Percentiles rank a stretch among this genome's conserved stretches.
Evolutionary conservation across 2,329 filamentous ascomycete genomes (phyloP).

Genomic region (Neoscytalidium dimidiatum): DNA sequence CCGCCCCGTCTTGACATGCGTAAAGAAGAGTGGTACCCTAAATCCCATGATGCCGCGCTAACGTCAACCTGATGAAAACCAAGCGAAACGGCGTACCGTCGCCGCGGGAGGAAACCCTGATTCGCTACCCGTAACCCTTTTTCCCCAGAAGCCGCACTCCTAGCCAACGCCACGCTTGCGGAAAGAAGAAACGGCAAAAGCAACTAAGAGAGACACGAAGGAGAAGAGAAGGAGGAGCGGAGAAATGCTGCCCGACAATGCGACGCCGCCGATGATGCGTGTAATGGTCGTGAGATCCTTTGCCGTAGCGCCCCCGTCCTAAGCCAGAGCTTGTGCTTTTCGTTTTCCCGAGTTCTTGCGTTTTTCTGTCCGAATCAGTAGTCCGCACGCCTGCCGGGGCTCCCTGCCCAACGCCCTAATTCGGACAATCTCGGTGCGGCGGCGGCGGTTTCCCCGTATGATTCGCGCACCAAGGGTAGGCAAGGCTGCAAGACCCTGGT

Average conservation of each 20-base stretch:
- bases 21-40: slow-evolving; percentile 10
- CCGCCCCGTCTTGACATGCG: not conserved
- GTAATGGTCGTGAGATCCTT: not conserved
- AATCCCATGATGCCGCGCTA: slow-evolving; percentile 11
- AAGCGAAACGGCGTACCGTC: slow-evolving; percentile 18
- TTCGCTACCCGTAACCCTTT: slow-evolving; percentile 17
- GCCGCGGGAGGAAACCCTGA: slow-evolving; percentile 14
- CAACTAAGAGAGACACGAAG: slow-evolving; percentile 9
- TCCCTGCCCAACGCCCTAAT: slow-evolving; percentile 4
- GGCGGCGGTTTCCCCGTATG: slow-evolving; percentile 14
- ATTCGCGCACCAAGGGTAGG: slow-evolving; percentile 12
- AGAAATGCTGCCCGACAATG: not conserved
- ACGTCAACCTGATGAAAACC: slow-evolving; percentile 9
- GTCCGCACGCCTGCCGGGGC: not conserved
- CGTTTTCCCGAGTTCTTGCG: not conserved
- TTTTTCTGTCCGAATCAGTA: not conserved
- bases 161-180: slow-evolving; percentile 16
- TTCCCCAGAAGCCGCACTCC: slow-evolving; percentile 5
- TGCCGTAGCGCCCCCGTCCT: not conserved
- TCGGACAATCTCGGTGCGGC: slow-evolving; percentile 16
- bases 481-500: slow-evolving; percentile 11
- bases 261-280: not conserved
- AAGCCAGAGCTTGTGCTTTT: not conserved
- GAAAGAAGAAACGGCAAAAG: slow-evolving; percentile 7
- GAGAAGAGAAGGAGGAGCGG: not conserved